Evolutionary conservation across 2,329 filamentous ascomycete genomes (phyloP).

Genomic region (Elsinoe ampelina): DNA sequence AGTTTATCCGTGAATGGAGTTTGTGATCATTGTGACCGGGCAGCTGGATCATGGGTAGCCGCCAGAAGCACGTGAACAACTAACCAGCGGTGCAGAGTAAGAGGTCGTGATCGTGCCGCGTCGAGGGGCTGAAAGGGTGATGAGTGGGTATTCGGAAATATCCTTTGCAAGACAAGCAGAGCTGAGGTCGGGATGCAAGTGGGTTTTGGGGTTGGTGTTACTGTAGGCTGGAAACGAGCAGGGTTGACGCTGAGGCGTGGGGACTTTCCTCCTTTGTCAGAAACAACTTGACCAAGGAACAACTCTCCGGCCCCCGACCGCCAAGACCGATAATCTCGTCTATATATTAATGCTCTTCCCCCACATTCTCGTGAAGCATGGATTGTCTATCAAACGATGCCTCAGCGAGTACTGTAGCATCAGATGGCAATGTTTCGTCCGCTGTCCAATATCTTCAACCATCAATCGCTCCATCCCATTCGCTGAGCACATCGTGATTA

Average conservation of each 20-base stretch:
- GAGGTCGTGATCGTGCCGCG: background rate
- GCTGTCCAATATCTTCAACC: no score
- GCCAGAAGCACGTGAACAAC: constrained; percentile 8
- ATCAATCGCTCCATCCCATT: no score
- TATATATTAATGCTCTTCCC: background rate
- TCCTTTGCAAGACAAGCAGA: background rate
- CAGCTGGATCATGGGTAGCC: constrained; percentile 2
- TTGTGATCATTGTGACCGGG: constrained; percentile 10
- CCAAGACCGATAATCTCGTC: background rate
- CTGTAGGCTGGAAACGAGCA: background rate
- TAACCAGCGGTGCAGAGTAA: background rate
- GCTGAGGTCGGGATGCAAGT: background rate
- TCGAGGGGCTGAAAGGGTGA: background rate
- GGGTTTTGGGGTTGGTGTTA: background rate
- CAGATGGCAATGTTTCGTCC: no score
- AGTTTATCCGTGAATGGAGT: constrained; percentile 4
- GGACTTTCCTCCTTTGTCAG: constrained; percentile 4
- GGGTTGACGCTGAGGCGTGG: background rate
- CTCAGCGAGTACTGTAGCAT: no score
- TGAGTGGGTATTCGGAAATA: background rate
- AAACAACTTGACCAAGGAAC: background rate
- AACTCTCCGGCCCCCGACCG: background rate
- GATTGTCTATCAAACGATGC: no score
- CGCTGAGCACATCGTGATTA: no score
- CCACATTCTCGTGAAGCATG: background rate